Evolutionary conservation across 2,329 filamentous ascomycete species (phyloP).

Genomic region (Apiospora aurea): DNA sequence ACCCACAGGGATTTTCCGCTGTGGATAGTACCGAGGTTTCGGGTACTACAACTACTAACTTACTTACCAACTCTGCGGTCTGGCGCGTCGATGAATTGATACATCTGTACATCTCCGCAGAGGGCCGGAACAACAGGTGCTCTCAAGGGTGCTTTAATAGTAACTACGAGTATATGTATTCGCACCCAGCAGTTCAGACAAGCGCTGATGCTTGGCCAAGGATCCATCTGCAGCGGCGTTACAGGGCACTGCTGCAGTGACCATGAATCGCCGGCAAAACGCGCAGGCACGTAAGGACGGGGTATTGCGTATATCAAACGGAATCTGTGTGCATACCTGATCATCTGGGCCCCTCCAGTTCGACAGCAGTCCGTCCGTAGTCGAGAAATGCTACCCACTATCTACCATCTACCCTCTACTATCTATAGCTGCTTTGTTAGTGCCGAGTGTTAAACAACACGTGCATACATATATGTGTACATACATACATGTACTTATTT

Average conservation of each 20-base stretch:
- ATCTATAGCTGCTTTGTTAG: background rate
- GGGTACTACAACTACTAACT: background rate
- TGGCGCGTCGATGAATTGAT: conserved; percentile 5
- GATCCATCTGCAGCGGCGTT: conserved; percentile 1
- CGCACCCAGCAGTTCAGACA: background rate
- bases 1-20: background rate
- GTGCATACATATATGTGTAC: background rate
- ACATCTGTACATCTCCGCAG: background rate
- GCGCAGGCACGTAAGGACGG: background rate
- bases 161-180: background rate
- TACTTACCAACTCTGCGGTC: background rate
- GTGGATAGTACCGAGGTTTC: conserved; percentile 7
- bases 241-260: background rate
- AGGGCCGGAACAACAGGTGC: background rate
- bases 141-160: background rate
- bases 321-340: background rate
- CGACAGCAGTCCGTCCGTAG: background rate
- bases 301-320: background rate
- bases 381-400: background rate
- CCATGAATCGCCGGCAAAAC: background rate
- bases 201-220: background rate
- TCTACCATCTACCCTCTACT: background rate
- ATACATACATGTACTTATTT: no score
- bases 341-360: background rate
- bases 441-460: background rate